Evolutionary conservation across 2,329 filamentous ascomycete genomes (phyloP).

Genomic region (Fusarium armeniacum): DNA sequence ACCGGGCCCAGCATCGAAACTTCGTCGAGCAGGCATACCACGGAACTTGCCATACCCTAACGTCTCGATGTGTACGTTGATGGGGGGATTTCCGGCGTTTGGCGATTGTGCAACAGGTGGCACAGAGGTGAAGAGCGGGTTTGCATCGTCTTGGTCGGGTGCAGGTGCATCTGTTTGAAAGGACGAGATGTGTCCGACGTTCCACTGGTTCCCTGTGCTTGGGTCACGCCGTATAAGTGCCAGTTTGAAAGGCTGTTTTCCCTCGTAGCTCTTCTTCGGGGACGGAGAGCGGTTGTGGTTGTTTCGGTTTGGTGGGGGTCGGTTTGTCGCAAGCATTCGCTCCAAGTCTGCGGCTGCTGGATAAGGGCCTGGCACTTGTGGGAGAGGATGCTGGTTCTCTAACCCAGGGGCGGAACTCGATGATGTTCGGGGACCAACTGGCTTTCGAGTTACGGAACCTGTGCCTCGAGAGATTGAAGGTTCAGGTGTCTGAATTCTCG

Average conservation of each 20-base stretch:
- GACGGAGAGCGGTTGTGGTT: conserved; percentile 54
- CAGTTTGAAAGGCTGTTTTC: conserved; percentile 64
- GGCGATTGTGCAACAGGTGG: conserved; percentile 41
- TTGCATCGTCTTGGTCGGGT: conserved; percentile 43
- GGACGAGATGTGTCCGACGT: conserved; percentile 75
- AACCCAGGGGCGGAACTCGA: conserved; percentile 15
- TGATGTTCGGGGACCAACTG: conserved; percentile 48
- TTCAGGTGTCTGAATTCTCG: conserved; percentile 34
- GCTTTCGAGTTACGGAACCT: conserved; percentile 48
- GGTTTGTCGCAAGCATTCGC: conserved; percentile 21
- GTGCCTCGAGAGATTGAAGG: conserved; percentile 16
- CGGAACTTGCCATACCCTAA: conserved; percentile 71
- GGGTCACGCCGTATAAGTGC: conserved; percentile 82
- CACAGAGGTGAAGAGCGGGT: conserved; percentile 44
- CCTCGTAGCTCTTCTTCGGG: conserved; percentile 53
- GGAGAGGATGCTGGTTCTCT: conserved; percentile 25
- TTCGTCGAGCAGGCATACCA: conserved; percentile 60
- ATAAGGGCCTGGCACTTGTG: conserved; percentile 24
- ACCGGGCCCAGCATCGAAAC: conserved; percentile 52
- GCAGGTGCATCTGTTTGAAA: conserved; percentile 60
- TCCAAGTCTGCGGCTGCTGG: conserved; percentile 28
- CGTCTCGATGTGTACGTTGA: conserved; percentile 67
- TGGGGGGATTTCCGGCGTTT: conserved; percentile 55
- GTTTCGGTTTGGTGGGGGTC: conserved; percentile 10
- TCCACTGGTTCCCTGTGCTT: conserved; percentile 78